Evolutionary conservation across 768 basidiomycete genomes (phyloP), one percentile per base, ranked within the genome.

Genomic region (Leucosporidium scottii): DNA sequence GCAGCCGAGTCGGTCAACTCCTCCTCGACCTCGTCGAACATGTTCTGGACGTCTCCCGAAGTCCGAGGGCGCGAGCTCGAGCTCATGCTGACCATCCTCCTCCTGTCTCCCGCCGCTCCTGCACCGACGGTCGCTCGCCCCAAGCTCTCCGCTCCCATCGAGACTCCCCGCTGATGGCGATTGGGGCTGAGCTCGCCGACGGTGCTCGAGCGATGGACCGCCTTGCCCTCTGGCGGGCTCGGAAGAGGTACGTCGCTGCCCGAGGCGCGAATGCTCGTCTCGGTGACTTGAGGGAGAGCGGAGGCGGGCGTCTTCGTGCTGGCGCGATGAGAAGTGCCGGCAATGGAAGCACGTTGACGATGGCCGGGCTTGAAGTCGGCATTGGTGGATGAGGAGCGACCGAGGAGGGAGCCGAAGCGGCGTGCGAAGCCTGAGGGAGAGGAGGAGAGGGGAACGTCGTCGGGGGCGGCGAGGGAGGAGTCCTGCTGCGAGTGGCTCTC

Each of bases 321-420:
- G 34, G 71, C 62, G 28, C 62, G 58, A 34, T 71, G 62, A 23
- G 57, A 63, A 47, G 66, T 66, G 1, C 71, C 71, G 18, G 68
- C 64, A 53, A 73, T 67, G n/a, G 66, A 67, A 6, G 69, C 66
- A 15, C 73, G 62, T 3, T 49, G 59, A 9, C 73, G 71, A 50
- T 72, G 71, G 0, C 71, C 60, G 8, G 39, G 39, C 30, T 70
- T 64, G 28, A n/a, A 28, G 20, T 31, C 55, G 20, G 13, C 23
- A 9, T 17, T 15, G 7, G 34, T 15, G 27, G 56, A 30, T 0
- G 49, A 3, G 1, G 62, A 56, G 15, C 10, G 72, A 60, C 74
- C 74, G 48, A 77, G 71, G 28, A 77, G 71, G 18, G 74, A 75
- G 15, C 75, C 69, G 65, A 77, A 77, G 25, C 76, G 62, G 1